Base-by-base conservation (phyloP, 2,329 filamentous ascomycete species). In the Byssothecium circinans region DNA sequence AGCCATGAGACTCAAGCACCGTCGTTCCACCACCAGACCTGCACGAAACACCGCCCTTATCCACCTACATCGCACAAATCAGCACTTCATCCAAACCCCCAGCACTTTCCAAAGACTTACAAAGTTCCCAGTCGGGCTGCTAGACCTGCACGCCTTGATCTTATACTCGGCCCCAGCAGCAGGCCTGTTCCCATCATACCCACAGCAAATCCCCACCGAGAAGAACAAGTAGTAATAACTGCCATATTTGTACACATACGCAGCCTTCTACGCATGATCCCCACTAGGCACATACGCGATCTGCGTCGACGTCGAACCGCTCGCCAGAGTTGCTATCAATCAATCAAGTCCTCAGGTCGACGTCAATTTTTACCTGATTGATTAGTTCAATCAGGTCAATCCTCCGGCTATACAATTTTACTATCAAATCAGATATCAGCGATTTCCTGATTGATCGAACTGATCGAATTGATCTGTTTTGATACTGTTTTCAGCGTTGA, bases 151-250 rank as follows among this genome's bases (percentile, higher is more conserved):
- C 20, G 85, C 82, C 59, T 78, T 79, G 62, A 87, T 83, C 62
- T 80, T 81, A 66, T 88, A 88, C 67, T 87, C 85, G n/a, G 72
- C 70, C 3, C 84, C 84, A 0, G 73, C 40, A 0, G 81, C 76
- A 0, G 84, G 82, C 45, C 63, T 70, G 44, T 57, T 71, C 0
- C 61, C 65, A 53, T 84, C 78, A 53, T 81, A 84, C n/a, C 72
- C 74, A 48, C 85, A 88, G 73, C 84, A 88, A 23, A 72, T 74
- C 1, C 85, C 85, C 1, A 72, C 73, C 7, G 78, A 82, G 64
- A 79, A 85, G 65, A 87, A 86, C 10, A 88, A 73, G 60, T 86
- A 88, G 63, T 83, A 87, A 60, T 79, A 84, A 17, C 69, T 71
- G 11, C 73, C 76, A 42, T 81, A 73, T 57, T 81, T 74, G 56